Conservation (phyloP, 106 monocot species). For the Dendrobium catenatum region DNA sequence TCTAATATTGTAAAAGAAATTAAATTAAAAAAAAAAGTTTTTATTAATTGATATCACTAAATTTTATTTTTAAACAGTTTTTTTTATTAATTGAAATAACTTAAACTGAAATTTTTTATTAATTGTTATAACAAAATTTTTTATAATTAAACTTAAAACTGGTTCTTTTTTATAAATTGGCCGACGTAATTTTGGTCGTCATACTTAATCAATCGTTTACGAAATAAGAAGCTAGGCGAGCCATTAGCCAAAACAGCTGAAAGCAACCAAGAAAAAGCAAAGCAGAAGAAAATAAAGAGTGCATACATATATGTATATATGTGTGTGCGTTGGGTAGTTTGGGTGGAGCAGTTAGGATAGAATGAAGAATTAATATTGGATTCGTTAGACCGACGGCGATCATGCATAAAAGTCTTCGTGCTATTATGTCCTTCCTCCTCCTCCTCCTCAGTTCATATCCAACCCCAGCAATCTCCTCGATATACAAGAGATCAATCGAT, state of each 20-base stretch:
- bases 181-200: too few relatives aligned
- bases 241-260: not conserved
- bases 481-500: not conserved
- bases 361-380: not conserved
- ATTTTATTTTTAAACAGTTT: too few relatives aligned
- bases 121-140: too few relatives aligned
- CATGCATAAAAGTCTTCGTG: not conserved
- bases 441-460: not conserved
- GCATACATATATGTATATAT: not conserved
- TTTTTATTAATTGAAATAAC: too few relatives aligned
- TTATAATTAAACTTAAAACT: too few relatives aligned
- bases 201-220: too few relatives aligned
- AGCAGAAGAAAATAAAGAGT: not conserved
- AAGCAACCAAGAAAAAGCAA: not conserved
- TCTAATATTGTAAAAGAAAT: too few relatives aligned
- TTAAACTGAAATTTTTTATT: too few relatives aligned
- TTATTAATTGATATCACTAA: too few relatives aligned
- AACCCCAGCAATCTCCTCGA: not conserved
- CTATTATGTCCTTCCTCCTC: not conserved
- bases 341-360: constrained; percentile 8
- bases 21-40: too few relatives aligned
- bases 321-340: not conserved
- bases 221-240: too few relatives aligned
- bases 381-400: not conserved
- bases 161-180: too few relatives aligned